Conservation (phyloP, 257 asterid species). For the Buddleja alternifolia region DNA sequence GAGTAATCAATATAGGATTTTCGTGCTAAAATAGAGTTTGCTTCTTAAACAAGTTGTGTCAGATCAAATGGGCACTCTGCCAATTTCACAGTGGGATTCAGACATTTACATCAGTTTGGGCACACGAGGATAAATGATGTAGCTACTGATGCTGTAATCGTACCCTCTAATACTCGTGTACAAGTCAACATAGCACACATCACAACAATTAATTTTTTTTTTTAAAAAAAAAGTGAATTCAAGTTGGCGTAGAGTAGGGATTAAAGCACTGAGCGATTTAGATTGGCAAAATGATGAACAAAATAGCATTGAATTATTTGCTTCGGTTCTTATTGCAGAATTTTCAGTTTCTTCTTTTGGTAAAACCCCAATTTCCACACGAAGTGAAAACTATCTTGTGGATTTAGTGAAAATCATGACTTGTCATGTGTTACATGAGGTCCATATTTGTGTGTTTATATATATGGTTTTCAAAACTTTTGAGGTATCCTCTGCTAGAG, state of each 20-base stretch:
- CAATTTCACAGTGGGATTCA: constrained; percentile 17
- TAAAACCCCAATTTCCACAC: constrained; percentile 14
- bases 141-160: constrained; percentile 10
- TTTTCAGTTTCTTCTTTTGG: constrained; percentile 17
- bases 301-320: constrained; percentile 1
- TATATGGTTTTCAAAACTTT: not conserved
- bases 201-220: not conserved
- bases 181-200: constrained; percentile 25
- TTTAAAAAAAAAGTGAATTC: not conserved
- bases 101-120: constrained; percentile 16
- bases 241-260: constrained; percentile 22
- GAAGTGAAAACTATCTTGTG: not conserved
- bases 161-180: constrained; percentile 20
- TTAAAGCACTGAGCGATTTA: constrained; percentile 17
- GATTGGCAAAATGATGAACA: not conserved
- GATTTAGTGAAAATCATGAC: constrained; percentile 7
- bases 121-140: constrained; percentile 28
- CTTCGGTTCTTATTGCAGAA: constrained; percentile 2
- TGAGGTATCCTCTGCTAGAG: not conserved
- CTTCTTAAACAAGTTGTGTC: constrained; percentile 41
- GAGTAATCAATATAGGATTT: no score
- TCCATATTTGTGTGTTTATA: not conserved
- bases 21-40: constrained; percentile 28
- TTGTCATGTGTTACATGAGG: not conserved
- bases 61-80: constrained; percentile 35